These are phyloP conservation scores for Ogataea polymorpha DNA, from an alignment of 805 yeast genomes.

Conservation along the genomic window DNA sequence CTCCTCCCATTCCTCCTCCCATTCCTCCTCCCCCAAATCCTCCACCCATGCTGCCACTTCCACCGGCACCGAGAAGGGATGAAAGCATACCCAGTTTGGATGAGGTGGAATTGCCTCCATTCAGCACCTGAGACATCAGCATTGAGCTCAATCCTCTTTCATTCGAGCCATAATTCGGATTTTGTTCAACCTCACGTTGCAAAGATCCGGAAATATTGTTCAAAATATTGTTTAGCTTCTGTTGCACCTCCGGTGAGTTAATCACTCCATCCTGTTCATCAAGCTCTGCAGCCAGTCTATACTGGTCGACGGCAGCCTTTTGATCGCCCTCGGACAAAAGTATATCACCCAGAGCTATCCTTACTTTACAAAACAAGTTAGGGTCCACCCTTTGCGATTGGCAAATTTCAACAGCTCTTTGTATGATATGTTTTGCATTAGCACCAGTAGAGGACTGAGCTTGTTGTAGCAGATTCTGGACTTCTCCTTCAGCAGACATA, in stretches of 20 bases:
- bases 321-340: constrained; percentile 23
- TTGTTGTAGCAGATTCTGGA: constrained; percentile 20
- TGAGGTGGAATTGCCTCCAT: constrained; percentile 26
- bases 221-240: constrained; percentile 25
- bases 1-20: constrained; percentile 2
- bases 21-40: neutral
- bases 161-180: constrained; percentile 21
- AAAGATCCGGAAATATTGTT: constrained; percentile 21
- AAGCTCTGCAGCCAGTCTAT: constrained; percentile 29
- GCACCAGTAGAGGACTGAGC: constrained; percentile 12
- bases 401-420: constrained; percentile 22
- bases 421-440: constrained; percentile 18
- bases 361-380: constrained; percentile 25
- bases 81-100: constrained; percentile 27
- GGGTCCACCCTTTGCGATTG: constrained; percentile 24
- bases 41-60: neutral
- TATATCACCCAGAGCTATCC: constrained; percentile 29
- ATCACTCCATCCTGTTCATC: constrained; percentile 33
- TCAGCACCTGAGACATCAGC: constrained; percentile 26
- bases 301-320: constrained; percentile 27
- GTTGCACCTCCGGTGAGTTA: constrained; percentile 31
- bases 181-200: constrained; percentile 22
- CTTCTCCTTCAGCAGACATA: constrained; percentile 23
- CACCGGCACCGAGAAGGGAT: constrained; percentile 20
- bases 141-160: constrained; percentile 31